Evolutionary conservation across 768 basidiomycete species (phyloP).

Genomic region (Sarcodon aspratus): DNA sequence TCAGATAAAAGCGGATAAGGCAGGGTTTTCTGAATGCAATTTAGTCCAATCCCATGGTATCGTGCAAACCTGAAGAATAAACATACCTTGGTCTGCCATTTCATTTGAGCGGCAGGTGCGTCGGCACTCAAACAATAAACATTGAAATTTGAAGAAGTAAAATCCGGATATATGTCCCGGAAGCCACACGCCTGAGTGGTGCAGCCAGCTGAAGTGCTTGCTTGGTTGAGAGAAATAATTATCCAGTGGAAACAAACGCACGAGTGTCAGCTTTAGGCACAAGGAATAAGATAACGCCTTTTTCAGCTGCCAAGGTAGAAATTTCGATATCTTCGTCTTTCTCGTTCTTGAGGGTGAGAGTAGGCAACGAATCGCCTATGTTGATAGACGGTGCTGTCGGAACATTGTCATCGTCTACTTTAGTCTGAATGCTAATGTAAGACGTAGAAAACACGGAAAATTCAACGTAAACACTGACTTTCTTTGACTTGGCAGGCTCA

Average conservation of each 20-base stretch:
- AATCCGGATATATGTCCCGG: slow-evolving; percentile 74
- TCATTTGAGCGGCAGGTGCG: slow-evolving; percentile 57
- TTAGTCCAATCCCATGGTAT: background rate
- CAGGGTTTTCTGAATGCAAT: slow-evolving; percentile 51
- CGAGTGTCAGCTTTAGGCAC: slow-evolving; percentile 82
- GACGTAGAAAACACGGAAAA: background rate
- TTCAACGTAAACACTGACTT: slow-evolving; percentile 1
- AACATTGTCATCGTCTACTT: background rate
- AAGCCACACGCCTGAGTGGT: slow-evolving; percentile 90
- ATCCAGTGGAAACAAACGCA: slow-evolving; percentile 23
- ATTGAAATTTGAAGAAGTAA: slow-evolving; percentile 50
- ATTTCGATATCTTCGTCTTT: slow-evolving; percentile 71
- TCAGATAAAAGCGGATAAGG: slow-evolving; percentile 86
- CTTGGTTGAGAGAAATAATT: background rate
- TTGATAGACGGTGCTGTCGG: slow-evolving; percentile 31
- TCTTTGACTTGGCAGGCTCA: background rate
- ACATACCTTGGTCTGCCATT: slow-evolving; percentile 79
- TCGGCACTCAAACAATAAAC: slow-evolving; percentile 85
- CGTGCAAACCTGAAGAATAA: background rate
- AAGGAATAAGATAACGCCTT: slow-evolving; percentile 73
- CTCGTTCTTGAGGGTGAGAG: slow-evolving; percentile 73
- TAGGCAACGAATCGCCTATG: slow-evolving; percentile 67
- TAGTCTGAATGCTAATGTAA: background rate
- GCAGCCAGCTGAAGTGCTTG: slow-evolving; percentile 55
- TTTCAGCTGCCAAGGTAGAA: slow-evolving; percentile 46